phyloP scores from a whole-genome alignment of 1,139 yeast species.

The Neolecta irregularis region DNA sequence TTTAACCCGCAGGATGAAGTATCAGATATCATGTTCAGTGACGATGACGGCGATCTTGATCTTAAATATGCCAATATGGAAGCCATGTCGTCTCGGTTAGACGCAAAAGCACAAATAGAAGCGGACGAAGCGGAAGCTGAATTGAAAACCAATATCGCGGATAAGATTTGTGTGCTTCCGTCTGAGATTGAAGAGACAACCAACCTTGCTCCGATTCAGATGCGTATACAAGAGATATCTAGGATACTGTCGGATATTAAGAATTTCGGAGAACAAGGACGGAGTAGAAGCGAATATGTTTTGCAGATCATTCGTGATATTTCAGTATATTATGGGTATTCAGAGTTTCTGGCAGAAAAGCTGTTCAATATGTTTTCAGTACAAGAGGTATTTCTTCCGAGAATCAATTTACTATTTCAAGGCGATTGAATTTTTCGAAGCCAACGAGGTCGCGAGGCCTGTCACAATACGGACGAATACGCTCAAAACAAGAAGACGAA shows the following conservation, averaged over 20 bases:
- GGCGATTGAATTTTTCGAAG: conserved; percentile 95
- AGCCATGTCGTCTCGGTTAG: conserved; percentile 53
- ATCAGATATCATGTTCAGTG: conserved; percentile 68
- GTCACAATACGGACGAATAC: conserved; percentile 94
- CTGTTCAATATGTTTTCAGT: conserved; percentile 82
- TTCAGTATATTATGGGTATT: conserved; percentile 89
- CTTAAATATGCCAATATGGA: conserved; percentile 80
- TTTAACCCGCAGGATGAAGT: conserved; percentile 39
- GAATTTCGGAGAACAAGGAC: conserved; percentile 69
- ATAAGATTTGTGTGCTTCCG: conserved; percentile 18
- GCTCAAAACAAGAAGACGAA: conserved; percentile 83
- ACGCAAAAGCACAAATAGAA: conserved; percentile 21
- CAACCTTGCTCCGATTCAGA: conserved; percentile 69
- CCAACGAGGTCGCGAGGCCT: conserved; percentile 94
- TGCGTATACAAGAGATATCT: conserved; percentile 88
- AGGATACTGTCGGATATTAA: conserved; percentile 91
- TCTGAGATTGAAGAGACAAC: conserved; percentile 35
- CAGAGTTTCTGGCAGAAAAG: conserved; percentile 86
- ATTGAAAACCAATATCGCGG: conserved; percentile 18
- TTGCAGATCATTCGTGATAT: conserved; percentile 70
- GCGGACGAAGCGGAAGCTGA: conserved; percentile 19
- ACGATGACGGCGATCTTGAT: conserved; percentile 63
- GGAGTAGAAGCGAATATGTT: conserved; percentile 66
- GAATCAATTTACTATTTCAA: background rate
- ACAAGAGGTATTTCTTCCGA: conserved; percentile 34